Conservation (phyloP, 139 green algal genomes). For the Microglena sp. region DNA sequence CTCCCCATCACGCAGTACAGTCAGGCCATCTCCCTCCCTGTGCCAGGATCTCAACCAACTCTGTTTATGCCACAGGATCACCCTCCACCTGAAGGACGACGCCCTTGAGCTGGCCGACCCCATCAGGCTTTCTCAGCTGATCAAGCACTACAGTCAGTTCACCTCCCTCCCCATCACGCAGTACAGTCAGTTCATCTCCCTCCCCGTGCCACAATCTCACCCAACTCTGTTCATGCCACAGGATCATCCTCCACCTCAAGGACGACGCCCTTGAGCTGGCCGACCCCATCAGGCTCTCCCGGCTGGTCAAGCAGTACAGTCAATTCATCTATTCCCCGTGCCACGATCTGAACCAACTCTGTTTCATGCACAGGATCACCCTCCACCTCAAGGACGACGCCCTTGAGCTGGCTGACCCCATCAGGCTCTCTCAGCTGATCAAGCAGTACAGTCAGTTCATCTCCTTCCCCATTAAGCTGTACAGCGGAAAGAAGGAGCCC, state of each 20-base stretch:
- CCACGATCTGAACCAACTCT: no score
- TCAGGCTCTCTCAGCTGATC: constrained; percentile 74
- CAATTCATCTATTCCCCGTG: no score
- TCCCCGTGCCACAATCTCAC: no score
- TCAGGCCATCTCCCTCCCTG: no score
- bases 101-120: constrained; percentile 64
- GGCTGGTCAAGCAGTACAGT: constrained; percentile 96
- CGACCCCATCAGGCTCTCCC: constrained; percentile 57
- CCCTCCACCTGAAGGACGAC: constrained; percentile 91
- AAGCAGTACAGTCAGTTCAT: constrained; percentile 99
- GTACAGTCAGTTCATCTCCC: no score
- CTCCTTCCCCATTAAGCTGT: constrained; percentile 94
- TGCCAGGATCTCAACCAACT: no score
- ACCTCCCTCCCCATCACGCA: constrained; percentile 97
- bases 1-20: constrained; percentile 96
- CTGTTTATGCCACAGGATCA: no score
- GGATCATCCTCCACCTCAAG: constrained; percentile 65
- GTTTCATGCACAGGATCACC: constrained; percentile 61
- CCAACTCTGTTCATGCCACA: no score
- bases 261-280: constrained; percentile 59
- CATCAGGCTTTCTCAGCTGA: constrained; percentile 60
- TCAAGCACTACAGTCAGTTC: constrained; percentile 99
- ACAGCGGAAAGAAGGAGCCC: constrained; percentile 33
- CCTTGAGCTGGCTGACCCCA: constrained; percentile 62
- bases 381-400: constrained; percentile 92